phyloP scores from a whole-genome alignment of 495 filamentous ascomycete species.

The Aspergillus campestris region DNA sequence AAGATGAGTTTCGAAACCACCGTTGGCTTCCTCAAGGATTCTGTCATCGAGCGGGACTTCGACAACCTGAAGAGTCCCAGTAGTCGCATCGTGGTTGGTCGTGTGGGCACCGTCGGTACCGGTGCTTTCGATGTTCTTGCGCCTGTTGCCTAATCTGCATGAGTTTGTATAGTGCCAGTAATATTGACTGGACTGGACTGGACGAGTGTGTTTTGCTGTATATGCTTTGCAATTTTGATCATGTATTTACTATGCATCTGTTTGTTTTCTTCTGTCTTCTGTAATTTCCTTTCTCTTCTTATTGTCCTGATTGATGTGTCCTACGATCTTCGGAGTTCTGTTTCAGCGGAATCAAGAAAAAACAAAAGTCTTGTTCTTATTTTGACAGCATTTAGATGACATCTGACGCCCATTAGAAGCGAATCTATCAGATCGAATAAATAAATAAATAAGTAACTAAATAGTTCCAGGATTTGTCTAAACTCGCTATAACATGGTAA shows the following conservation, averaged over 20 bases:
- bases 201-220: constrained; percentile 13
- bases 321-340: constrained; percentile 37
- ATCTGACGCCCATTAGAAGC: too few species aligned
- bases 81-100: constrained; percentile 80
- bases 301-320: constrained; percentile 14
- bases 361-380: too few species aligned
- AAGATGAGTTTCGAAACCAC: constrained; percentile 99
- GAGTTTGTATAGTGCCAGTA: constrained; percentile 16
- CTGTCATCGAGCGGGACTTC: constrained; percentile 79
- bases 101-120: constrained; percentile 73
- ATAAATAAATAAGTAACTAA: too few species aligned
- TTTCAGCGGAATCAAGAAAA: constrained; percentile 28
- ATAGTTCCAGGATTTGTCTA: too few species aligned
- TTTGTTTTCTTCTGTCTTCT: constrained; percentile 4
- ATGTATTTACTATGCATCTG: constrained; percentile 15
- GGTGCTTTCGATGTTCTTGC: constrained; percentile 85
- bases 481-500: too few species aligned
- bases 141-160: constrained; percentile 36
- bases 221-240: constrained; percentile 20
- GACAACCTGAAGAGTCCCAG: constrained; percentile 83
- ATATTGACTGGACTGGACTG: constrained; percentile 6
- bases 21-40: constrained; percentile 82
- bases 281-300: constrained; percentile 2
- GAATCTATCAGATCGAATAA: too few species aligned
- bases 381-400: too few species aligned